Conservation (phyloP, 371 early-diverging fungal species). For the Sanchytrium tribonematis region DNA sequence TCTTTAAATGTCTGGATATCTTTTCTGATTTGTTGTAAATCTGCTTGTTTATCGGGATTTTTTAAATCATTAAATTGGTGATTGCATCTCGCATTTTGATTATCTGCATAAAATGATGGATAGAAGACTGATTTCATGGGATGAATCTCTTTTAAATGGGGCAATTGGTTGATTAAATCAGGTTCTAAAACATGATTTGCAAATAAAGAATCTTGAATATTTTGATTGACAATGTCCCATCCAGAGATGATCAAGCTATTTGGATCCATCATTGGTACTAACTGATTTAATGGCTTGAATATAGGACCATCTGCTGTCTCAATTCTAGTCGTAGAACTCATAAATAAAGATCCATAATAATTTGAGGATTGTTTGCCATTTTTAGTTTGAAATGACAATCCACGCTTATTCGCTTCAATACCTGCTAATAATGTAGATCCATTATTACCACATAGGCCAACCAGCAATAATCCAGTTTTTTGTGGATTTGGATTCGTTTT, state of each 20-base stretch:
- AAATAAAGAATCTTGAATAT: constrained; percentile 66
- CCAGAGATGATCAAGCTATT: constrained; percentile 81
- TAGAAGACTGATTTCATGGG: constrained; percentile 85
- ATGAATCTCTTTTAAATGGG: constrained; percentile 35
- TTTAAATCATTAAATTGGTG: constrained; percentile 67
- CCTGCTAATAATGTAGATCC: constrained; percentile 84
- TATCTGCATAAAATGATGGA: constrained; percentile 68
- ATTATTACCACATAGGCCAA: constrained; percentile 96
- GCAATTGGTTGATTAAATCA: constrained; percentile 72
- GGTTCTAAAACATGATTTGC: constrained; percentile 74
- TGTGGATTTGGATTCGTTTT: neutral
- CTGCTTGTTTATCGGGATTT: constrained; percentile 44
- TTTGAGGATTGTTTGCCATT: constrained; percentile 63
- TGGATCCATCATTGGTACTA: constrained; percentile 81
- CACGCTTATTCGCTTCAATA: constrained; percentile 61
- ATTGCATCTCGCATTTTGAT: constrained; percentile 80
- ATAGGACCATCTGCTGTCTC: constrained; percentile 26
- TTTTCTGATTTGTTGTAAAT: constrained; percentile 57
- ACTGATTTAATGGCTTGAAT: constrained; percentile 53
- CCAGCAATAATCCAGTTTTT: constrained; percentile 51
- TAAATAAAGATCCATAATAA: constrained; percentile 82
- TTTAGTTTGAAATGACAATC: constrained; percentile 67
- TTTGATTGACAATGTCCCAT: constrained; percentile 70
- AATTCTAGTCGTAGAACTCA: constrained; percentile 74
- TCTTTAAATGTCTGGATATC: constrained; percentile 77